phyloP scores from a whole-genome alignment of 1,284 basidiomycete species.

The Irpex sp. region DNA sequence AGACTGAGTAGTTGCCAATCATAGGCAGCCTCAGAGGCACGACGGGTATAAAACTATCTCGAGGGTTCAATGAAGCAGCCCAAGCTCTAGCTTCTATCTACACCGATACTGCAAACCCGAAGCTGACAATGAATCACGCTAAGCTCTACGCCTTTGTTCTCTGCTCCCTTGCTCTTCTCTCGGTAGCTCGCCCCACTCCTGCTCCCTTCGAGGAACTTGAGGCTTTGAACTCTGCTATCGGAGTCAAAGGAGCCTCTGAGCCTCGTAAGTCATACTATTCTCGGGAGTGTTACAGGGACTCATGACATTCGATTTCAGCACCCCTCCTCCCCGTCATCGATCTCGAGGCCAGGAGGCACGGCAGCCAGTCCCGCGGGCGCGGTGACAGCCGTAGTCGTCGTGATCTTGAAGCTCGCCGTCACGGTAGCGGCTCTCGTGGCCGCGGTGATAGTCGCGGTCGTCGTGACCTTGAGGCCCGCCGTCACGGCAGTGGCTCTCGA shows the following conservation, averaged over 20 bases:
- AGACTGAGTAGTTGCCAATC: neutral
- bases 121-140: neutral
- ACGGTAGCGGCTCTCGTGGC: neutral
- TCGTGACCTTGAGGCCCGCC: neutral
- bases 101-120: neutral
- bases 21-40: neutral
- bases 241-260: neutral
- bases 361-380: neutral
- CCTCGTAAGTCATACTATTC: neutral
- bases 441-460: neutral
- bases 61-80: neutral
- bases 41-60: neutral
- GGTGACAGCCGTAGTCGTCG: neutral
- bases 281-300: neutral
- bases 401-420: neutral
- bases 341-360: neutral
- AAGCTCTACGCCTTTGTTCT: constrained; percentile 1
- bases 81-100: neutral
- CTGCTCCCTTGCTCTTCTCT: neutral
- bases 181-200: neutral
- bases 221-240: neutral
- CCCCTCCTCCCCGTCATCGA: neutral
- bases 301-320: neutral
- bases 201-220: neutral
- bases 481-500: neutral